Evolutionary conservation across 768 basidiomycete genomes (phyloP).

Genomic region (Lanmaoa rubissima): DNA sequence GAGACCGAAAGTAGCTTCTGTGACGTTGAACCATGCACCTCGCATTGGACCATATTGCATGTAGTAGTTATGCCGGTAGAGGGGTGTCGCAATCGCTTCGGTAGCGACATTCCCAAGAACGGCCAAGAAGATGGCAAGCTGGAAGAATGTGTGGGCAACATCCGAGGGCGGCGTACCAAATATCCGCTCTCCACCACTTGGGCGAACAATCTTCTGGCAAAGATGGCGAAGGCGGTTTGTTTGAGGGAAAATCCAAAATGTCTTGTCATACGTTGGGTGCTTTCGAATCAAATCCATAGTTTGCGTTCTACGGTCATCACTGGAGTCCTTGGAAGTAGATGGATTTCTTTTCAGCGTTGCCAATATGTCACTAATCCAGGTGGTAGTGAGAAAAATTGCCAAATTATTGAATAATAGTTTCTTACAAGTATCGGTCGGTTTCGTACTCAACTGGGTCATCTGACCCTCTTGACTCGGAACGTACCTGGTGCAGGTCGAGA

Average conservation of each 20-base stretch:
- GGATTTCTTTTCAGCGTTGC: slow-evolving; percentile 59
- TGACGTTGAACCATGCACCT: slow-evolving; percentile 84
- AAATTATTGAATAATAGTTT: slow-evolving; percentile 1
- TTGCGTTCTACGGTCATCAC: slow-evolving; percentile 64
- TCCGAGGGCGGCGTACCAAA: slow-evolving; percentile 72
- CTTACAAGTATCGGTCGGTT: slow-evolving; percentile 73
- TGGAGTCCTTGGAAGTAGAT: slow-evolving; percentile 47
- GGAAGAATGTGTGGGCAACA: slow-evolving; percentile 67
- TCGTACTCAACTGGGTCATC: slow-evolving; percentile 49
- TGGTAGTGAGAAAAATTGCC: slow-evolving; percentile 1
- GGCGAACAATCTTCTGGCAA: slow-evolving; percentile 82
- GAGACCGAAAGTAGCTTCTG: slow-evolving; percentile 70
- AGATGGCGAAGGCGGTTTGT: slow-evolving; percentile 65
- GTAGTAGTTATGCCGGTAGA: slow-evolving; percentile 77
- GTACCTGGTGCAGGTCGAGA: slow-evolving; percentile 45
- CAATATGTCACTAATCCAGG: slow-evolving; percentile 54
- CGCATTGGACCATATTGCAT: slow-evolving; percentile 54
- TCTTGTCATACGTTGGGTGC: slow-evolving; percentile 87
- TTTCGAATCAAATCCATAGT: slow-evolving; percentile 85
- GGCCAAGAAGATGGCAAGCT: slow-evolving; percentile 66
- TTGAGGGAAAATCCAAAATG: slow-evolving; percentile 88
- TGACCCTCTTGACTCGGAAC: slow-evolving; percentile 30
- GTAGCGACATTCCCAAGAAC: slow-evolving; percentile 82
- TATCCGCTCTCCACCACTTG: slow-evolving; percentile 83
- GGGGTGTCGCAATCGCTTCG: slow-evolving; percentile 79